These are phyloP conservation scores for Ceratocystis huliohia DNA, from an alignment of 2,329 filamentous ascomycete species.

Conservation along the genomic window DNA sequence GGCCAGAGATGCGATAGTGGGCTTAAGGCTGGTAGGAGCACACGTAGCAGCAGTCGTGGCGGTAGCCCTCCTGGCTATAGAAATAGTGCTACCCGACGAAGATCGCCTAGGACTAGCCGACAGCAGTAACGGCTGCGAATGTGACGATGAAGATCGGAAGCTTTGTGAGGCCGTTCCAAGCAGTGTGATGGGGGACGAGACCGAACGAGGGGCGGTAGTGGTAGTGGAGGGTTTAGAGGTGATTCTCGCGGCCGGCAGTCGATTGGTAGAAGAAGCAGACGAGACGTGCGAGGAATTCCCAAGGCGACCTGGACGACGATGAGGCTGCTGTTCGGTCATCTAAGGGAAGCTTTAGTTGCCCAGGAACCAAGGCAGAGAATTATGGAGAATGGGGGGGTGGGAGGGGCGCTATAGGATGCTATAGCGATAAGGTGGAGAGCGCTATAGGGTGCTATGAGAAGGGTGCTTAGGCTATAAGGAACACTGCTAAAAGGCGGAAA, in stretches of 20 bases:
- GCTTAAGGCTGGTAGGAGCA: constrained; percentile 9
- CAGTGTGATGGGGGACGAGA: constrained; percentile 16
- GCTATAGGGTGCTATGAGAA: not conserved
- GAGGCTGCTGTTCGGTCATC: constrained; percentile 18
- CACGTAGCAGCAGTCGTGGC: not conserved
- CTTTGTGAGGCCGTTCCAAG: not conserved
- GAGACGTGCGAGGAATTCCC: constrained; percentile 12
- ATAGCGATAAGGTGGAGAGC: not conserved
- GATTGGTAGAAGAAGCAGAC: not conserved
- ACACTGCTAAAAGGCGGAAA: not conserved
- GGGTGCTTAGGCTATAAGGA: not conserved
- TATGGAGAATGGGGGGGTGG: not conserved
- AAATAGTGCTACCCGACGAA: not conserved
- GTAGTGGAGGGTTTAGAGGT: not conserved
- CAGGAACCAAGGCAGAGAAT: constrained; percentile 20
- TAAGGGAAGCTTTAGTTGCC: constrained; percentile 17
- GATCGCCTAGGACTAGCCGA: not conserved
- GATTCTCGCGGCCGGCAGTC: not conserved
- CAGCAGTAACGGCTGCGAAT: not conserved
- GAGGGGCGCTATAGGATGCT: not conserved
- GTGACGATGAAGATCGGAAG: constrained; percentile 6
- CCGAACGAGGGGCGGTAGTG: constrained; percentile 5
- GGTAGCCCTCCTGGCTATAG: not conserved
- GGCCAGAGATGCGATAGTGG: constrained; percentile 18
- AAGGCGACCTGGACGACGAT: constrained; percentile 12